These are phyloP conservation scores for Seiridium unicorne DNA, from an alignment of 2,329 filamentous ascomycete genomes.

Conservation along the genomic window DNA sequence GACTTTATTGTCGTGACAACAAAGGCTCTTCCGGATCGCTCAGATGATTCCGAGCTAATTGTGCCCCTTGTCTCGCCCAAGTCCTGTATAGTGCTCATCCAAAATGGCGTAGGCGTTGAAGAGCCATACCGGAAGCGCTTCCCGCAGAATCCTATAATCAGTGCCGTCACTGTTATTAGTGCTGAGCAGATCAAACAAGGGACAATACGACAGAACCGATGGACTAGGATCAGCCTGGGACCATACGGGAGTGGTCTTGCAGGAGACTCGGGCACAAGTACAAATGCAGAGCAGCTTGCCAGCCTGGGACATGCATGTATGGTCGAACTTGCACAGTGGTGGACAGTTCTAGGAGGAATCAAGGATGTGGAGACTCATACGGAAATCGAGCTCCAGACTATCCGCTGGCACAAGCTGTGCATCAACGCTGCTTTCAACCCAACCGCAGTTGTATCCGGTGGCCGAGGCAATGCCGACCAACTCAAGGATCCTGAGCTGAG, in stretches of 20 bases:
- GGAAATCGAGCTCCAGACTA: conserved; percentile 65
- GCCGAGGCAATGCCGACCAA: conserved; percentile 65
- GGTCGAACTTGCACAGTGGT: conserved; percentile 49
- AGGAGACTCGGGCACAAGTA: conserved; percentile 21
- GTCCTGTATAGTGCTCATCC: conserved; percentile 64
- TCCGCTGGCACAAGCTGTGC: conserved; percentile 75
- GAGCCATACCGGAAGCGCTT: conserved; percentile 63
- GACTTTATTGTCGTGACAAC: conserved; percentile 70
- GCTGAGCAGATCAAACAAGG: conserved; percentile 65
- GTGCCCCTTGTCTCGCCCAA: conserved; percentile 54
- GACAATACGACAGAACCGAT: conserved; percentile 67
- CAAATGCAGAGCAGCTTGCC: conserved; percentile 24
- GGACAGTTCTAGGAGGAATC: conserved; percentile 57
- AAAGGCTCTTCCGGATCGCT: conserved; percentile 65
- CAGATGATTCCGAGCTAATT: conserved; percentile 60
- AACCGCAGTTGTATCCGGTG: conserved; percentile 65
- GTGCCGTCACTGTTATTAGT: conserved; percentile 67
- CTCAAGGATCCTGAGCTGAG: conserved; percentile 61
- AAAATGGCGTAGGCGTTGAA: conserved; percentile 71
- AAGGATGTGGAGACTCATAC: conserved; percentile 63
- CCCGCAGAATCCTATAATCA: conserved; percentile 58
- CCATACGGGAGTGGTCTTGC: conserved; percentile 56
- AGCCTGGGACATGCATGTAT: conserved; percentile 40
- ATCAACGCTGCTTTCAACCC: conserved; percentile 78
- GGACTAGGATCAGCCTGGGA: conserved; percentile 70